Base-by-base conservation (phyloP, 768 basidiomycete species). In the Hericium erinaceus region DNA sequence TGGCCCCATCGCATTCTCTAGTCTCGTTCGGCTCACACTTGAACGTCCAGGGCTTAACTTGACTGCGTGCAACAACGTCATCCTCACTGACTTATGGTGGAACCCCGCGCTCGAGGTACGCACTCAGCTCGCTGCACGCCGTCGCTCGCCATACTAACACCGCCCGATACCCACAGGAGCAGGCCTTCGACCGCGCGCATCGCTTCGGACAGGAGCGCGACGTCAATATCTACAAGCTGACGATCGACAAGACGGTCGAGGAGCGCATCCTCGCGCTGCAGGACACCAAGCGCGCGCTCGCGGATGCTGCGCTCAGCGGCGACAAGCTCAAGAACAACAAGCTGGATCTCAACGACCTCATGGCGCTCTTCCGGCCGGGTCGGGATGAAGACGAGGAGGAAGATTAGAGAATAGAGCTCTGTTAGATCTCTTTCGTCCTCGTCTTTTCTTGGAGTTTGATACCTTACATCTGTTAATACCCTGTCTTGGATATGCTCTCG, bases 11-110 rank as follows among this genome's bases (percentile, higher is more conserved):
- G 33, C 33, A 2, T 33, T 33, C 33, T 33, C 33, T 10, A 33
- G 33, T 33, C 33, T 7, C 33, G 33, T 10, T 33, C 9, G 33
- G 33, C 33, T 33, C 9, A 33, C 33, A 10, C 33, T 38, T n/a
- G 56, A 26, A 50, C 64, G 44, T 55, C 52, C 61, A 84, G 92
- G 93, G 48, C 80, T 98, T 48, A 97, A 98, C 67, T 68, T 98
- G 65, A 93, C 92, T 0, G 86, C 84, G 39, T 98, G 95, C 72
- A 95, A 94, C 69, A 92, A 95, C 62, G 94, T 98, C 40, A 88
- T 98, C 63, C 78, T 98, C 3, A 81, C 92, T 57, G 95, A 97
- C 68, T 72, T 94, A 59, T 98, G 95, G 94, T 98, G 95, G 92
- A 89, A 92, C 68, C 90, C 91, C 10, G 91, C 89, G 0, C 76